A percentile compares a stretch with the other conserved stretches of the same genome.
Conservation (phyloP, 2,329 filamentous ascomycete genomes). For the Lasiodiplodia theobromae region DNA sequence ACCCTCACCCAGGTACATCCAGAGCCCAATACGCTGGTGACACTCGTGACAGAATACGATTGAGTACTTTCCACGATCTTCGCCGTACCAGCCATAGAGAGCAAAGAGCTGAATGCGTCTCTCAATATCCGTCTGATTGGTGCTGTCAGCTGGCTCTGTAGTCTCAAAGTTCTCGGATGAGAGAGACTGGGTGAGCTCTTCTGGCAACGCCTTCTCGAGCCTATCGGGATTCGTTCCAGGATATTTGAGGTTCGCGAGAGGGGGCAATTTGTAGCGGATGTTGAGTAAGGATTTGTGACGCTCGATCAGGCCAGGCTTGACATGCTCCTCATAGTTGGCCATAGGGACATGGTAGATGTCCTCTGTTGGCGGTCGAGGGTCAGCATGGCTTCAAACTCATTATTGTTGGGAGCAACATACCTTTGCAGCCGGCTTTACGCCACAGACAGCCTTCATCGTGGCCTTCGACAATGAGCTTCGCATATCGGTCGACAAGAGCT, state of each 20-base stretch:
- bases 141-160: background rate
- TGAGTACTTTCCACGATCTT: constrained; percentile 69
- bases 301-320: constrained; percentile 27
- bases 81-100: constrained; percentile 59
- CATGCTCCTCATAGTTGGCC: constrained; percentile 28
- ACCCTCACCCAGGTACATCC: constrained; percentile 72
- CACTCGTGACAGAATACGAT: constrained; percentile 84
- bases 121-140: constrained; percentile 19
- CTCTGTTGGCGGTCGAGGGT: constrained; percentile 47
- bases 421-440: constrained; percentile 86
- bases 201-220: constrained; percentile 20
- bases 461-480: constrained; percentile 72
- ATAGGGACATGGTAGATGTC: constrained; percentile 68
- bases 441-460: constrained; percentile 87
- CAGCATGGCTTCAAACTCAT: background rate
- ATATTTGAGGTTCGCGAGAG: constrained; percentile 13
- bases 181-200: constrained; percentile 21
- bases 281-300: constrained; percentile 27
- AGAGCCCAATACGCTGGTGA: constrained; percentile 85
- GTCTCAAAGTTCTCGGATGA: constrained; percentile 23
- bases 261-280: constrained; percentile 25
- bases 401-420: constrained; percentile 48
- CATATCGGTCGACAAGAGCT: constrained; percentile 78
- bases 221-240: constrained; percentile 13
- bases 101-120: constrained; percentile 38